Conservation (phyloP, 371 early-diverging fungal genomes). For the Zopfochytrium polystomum region DNA sequence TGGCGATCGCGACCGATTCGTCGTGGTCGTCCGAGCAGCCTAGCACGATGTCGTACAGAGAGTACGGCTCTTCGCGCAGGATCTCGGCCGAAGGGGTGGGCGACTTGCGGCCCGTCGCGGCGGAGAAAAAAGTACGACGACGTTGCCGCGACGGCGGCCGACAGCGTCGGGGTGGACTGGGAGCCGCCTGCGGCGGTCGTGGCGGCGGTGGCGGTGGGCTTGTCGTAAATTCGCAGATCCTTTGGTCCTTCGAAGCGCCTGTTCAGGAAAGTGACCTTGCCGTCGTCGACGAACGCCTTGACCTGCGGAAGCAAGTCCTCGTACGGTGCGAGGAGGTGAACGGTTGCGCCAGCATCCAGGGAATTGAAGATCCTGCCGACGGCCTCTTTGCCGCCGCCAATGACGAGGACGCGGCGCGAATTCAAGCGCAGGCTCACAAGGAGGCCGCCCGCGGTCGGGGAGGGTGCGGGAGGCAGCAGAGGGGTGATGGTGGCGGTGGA, state of each 20-base stretch:
- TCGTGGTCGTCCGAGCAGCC: constrained; percentile 75
- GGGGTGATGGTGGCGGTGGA: too few species aligned
- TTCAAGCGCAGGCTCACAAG: constrained; percentile 29
- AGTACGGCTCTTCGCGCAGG: background rate
- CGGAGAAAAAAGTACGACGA: background rate
- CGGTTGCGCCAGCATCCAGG: constrained; percentile 38
- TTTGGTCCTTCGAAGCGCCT: constrained; percentile 31
- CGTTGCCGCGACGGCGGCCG: background rate
- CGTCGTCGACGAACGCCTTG: constrained; percentile 52
- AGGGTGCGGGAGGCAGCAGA: background rate
- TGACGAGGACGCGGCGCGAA: constrained; percentile 40
- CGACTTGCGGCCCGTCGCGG: background rate
- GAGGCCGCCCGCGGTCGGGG: constrained; percentile 15
- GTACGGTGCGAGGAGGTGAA: constrained; percentile 37
- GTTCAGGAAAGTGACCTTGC: constrained; percentile 54
- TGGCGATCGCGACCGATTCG: constrained; percentile 65
- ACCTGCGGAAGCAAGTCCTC: constrained; percentile 60
- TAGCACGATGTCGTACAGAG: constrained; percentile 61
- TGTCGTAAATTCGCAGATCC: constrained; percentile 29
- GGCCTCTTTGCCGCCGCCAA: constrained; percentile 46
- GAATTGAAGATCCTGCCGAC: constrained; percentile 35
- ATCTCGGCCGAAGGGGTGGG: background rate
- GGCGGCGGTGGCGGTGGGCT: constrained; percentile 31
- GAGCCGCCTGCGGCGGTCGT: background rate
- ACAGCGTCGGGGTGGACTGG: background rate